phyloP scores from a whole-genome alignment of 169 alveolate genomes.

The Plasmodium ovale region DNA sequence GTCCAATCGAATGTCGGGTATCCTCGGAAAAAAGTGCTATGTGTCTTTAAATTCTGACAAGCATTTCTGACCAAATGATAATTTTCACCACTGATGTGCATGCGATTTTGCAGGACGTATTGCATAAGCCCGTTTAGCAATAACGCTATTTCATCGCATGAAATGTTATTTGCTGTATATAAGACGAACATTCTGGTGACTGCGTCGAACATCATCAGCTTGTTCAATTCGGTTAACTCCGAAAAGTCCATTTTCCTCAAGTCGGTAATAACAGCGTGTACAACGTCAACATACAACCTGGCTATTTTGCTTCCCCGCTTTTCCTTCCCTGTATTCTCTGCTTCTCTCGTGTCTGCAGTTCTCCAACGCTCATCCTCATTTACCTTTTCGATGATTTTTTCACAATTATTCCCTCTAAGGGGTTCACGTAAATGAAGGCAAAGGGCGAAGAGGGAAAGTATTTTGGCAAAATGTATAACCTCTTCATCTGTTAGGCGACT shows the following conservation, averaged over 20 bases:
- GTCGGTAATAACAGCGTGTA: neutral
- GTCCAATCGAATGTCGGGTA: neutral
- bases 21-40: neutral
- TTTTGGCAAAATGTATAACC: neutral
- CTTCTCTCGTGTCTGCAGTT: too few species aligned
- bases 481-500: neutral
- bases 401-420: too few species aligned
- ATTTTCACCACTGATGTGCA: conserved; percentile 5
- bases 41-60: neutral
- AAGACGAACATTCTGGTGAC: neutral
- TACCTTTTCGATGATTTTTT: neutral
- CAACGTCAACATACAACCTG: neutral
- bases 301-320: neutral
- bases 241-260: neutral
- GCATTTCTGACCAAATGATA: neutral
- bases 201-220: neutral
- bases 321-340: neutral
- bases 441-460: neutral
- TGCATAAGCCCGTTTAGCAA: neutral
- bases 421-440: neutral
- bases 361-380: neutral
- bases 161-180: neutral
- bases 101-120: neutral
- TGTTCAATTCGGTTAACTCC: neutral
- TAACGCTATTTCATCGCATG: neutral